Evolutionary conservation across 331 rosid genomes (phyloP).

Genomic region (Rosa hybrid): DNA sequence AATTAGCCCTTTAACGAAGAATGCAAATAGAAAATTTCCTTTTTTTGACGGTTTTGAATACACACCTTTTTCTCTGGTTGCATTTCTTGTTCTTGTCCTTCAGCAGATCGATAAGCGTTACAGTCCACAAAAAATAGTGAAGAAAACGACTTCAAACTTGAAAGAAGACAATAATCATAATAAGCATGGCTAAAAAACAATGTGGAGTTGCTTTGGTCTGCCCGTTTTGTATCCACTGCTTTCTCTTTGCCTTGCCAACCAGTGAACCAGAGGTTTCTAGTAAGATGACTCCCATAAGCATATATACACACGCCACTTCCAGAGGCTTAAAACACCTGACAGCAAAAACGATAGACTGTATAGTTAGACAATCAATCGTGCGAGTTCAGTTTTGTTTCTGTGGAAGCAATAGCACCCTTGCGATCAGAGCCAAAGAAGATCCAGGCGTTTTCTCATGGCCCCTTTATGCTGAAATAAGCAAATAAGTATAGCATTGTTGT

Average conservation of each 20-base stretch:
- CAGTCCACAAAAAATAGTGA: conserved; percentile 5
- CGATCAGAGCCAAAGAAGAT: not conserved
- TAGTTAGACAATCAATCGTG: not conserved
- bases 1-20: not conserved
- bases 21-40: not conserved
- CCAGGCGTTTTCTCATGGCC: not conserved
- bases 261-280: conserved; percentile 25
- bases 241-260: conserved; percentile 11
- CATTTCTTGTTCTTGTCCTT: not conserved
- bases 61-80: not conserved
- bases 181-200: conserved; percentile 17
- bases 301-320: not conserved
- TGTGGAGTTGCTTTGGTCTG: conserved; percentile 12
- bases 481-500: not conserved
- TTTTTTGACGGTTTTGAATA: not conserved
- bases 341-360: not conserved
- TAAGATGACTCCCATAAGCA: conserved; percentile 10
- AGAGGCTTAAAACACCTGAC: not conserved
- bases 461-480: not conserved
- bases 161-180: conserved; percentile 8
- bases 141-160: conserved; percentile 17
- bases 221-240: conserved; percentile 1
- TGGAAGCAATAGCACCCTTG: not conserved
- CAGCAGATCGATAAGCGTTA: not conserved
- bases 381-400: not conserved